Conservation (phyloP, 2,329 filamentous ascomycete species). For the Epichloe sylvatica region DNA sequence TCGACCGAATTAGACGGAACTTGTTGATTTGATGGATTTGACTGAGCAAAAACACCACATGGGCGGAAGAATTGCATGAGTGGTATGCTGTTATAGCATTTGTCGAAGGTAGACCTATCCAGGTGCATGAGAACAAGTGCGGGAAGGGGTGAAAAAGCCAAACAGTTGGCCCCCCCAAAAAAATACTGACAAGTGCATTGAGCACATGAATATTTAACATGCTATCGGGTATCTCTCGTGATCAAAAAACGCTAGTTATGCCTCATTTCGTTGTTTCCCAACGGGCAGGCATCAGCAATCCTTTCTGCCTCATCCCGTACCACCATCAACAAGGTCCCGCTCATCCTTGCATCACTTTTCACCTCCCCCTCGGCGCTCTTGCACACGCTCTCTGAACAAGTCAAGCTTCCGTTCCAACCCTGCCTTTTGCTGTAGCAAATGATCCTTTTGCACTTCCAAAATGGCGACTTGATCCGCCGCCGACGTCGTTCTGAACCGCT, state of each 20-base stretch:
- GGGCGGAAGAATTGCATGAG: neutral
- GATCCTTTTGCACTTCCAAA: conserved; percentile 28
- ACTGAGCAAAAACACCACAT: neutral
- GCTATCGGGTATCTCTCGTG: too few relatives aligned
- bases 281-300: neutral
- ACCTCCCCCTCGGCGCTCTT: conserved; percentile 21
- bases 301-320: neutral
- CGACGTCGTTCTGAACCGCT: conserved; percentile 25
- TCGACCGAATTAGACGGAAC: neutral
- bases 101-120: too few relatives aligned
- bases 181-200: too few relatives aligned
- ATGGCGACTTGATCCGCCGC: conserved; percentile 30
- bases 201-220: too few relatives aligned
- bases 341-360: conserved; percentile 2
- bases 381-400: conserved; percentile 25
- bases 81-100: too few relatives aligned
- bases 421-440: conserved; percentile 24
- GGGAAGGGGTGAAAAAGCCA: neutral
- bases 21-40: neutral
- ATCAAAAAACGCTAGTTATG: too few relatives aligned
- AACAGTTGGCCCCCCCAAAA: neutral
- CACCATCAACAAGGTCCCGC: neutral
- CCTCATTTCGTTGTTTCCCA: too few relatives aligned
- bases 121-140: too few relatives aligned
- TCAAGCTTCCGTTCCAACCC: conserved; percentile 29